Percentiles rank a stretch among this genome's conserved stretches.
phyloP scores from a whole-genome alignment of 2,329 filamentous ascomycete genomes.

The Ambrosiella xylebori region DNA sequence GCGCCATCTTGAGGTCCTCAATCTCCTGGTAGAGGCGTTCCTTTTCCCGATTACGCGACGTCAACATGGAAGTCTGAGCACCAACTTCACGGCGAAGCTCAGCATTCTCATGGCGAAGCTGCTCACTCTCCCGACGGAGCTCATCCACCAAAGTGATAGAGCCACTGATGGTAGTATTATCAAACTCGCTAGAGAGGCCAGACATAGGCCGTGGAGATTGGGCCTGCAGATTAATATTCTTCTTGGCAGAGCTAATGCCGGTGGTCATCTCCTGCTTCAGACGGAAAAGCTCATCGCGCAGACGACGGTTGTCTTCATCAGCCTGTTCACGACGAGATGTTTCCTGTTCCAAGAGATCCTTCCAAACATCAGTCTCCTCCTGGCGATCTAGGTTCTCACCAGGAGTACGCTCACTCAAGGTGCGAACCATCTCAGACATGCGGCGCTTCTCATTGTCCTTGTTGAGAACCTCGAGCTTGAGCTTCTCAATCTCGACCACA shows the following conservation, averaged over 20 bases:
- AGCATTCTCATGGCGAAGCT: conserved; percentile 79
- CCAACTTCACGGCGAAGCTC: conserved; percentile 83
- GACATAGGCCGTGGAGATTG: conserved; percentile 34
- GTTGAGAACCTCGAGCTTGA: conserved; percentile 59
- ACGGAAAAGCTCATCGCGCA: conserved; percentile 70
- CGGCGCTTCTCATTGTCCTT: conserved; percentile 75
- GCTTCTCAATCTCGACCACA: conserved; percentile 64
- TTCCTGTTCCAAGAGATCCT: conserved; percentile 84
- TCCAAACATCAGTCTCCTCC: conserved; percentile 72
- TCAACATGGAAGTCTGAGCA: conserved; percentile 93
- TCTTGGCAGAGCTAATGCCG: conserved; percentile 29
- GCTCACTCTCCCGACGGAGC: conserved; percentile 47
- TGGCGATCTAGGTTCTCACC: conserved; percentile 35
- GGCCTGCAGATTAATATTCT: conserved; percentile 26
- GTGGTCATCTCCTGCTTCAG: conserved; percentile 39
- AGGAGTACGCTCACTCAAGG: conserved; percentile 31
- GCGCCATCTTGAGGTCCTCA: conserved; percentile 81
- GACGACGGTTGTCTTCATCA: conserved; percentile 69
- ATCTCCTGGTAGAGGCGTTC: conserved; percentile 93
- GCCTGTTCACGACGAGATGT: conserved; percentile 74
- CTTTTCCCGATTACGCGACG: conserved; percentile 86
- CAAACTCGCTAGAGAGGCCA: conserved; percentile 31
- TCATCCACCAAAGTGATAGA: conserved; percentile 62
- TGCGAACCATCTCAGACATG: conserved; percentile 60
- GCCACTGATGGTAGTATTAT: conserved; percentile 31